These are phyloP conservation scores for Pisolithus orientalis DNA, from an alignment of 768 basidiomycete species.

Conservation along the genomic window DNA sequence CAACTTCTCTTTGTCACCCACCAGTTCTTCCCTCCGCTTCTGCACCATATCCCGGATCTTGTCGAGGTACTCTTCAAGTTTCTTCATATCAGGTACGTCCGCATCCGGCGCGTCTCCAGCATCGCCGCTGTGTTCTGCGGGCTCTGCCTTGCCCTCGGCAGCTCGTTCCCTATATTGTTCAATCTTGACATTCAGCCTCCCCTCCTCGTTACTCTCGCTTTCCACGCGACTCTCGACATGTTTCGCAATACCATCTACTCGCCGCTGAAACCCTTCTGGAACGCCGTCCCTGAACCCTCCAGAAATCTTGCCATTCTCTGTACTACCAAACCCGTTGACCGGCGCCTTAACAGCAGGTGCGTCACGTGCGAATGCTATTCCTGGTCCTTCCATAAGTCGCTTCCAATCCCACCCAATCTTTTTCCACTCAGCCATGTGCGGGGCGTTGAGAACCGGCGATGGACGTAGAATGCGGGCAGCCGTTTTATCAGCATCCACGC, in stretches of 20 bases:
- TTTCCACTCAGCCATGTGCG: constrained; percentile 14
- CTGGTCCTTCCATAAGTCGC: constrained; percentile 4
- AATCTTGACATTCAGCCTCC: constrained; percentile 2
- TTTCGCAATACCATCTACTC: constrained; percentile 4
- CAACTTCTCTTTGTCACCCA: constrained; percentile 14
- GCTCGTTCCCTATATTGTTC: constrained; percentile 5
- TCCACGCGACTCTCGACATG: neutral
- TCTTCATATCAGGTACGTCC: constrained; percentile 3
- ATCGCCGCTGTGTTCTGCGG: neutral
- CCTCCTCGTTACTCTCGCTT: neutral
- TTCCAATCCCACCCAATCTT: constrained; percentile 18
- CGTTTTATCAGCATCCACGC: constrained; percentile 14
- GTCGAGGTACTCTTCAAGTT: constrained; percentile 13
- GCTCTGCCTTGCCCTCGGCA: neutral
- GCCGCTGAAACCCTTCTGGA: neutral
- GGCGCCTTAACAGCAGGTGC: neutral
- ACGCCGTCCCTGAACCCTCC: neutral
- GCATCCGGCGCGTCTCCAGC: neutral
- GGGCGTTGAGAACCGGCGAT: constrained; percentile 1
- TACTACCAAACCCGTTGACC: neutral
- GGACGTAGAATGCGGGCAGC: constrained; percentile 13
- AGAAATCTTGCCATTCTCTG: neutral
- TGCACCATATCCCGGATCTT: constrained; percentile 13
- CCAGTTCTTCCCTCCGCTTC: constrained; percentile 10
- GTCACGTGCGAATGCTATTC: neutral